Evolutionary conservation across 768 basidiomycete species (phyloP).

Genomic region (Crepidotus variabilis): DNA sequence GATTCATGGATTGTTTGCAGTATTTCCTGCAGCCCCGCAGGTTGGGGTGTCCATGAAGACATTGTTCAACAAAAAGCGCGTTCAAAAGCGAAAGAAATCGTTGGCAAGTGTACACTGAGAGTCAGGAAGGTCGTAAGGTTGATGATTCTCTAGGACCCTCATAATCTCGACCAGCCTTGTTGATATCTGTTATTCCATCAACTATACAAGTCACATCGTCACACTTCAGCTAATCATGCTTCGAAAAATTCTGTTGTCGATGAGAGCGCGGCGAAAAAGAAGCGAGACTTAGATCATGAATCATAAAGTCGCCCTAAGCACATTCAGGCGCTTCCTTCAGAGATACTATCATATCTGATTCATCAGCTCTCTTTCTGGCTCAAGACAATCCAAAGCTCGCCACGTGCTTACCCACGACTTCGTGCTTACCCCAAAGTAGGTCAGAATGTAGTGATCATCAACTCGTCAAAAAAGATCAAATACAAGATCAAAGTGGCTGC

Average conservation of each 20-base stretch:
- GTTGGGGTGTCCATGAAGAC: conserved; percentile 81
- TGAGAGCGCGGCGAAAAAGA: background rate
- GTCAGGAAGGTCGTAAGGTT: conserved; percentile 21
- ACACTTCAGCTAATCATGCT: background rate
- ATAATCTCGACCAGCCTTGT: conserved; percentile 31
- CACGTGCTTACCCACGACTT: background rate
- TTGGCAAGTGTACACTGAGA: conserved; percentile 18
- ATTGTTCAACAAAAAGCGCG: conserved; percentile 44
- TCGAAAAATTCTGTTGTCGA: background rate
- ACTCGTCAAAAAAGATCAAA: background rate
- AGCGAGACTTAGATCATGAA: background rate
- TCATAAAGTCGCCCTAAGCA: background rate
- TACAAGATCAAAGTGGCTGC: background rate
- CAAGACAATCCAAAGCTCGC: background rate
- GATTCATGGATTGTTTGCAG: conserved; percentile 89
- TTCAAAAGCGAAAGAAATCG: conserved; percentile 22
- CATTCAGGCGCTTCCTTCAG: too few relatives aligned
- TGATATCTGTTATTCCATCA: conserved; percentile 23
- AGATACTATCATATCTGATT: background rate
- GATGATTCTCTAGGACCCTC: conserved; percentile 11
- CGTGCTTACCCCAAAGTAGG: background rate
- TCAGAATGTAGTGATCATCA: background rate
- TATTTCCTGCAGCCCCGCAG: conserved; percentile 87
- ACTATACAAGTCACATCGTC: conserved; percentile 14
- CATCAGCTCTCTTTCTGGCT: background rate